Percentiles rank a stretch among this genome's conserved stretches.
These are phyloP conservation scores for Acorus gramineus DNA, from an alignment of 106 monocot species.

Conservation along the genomic window DNA sequence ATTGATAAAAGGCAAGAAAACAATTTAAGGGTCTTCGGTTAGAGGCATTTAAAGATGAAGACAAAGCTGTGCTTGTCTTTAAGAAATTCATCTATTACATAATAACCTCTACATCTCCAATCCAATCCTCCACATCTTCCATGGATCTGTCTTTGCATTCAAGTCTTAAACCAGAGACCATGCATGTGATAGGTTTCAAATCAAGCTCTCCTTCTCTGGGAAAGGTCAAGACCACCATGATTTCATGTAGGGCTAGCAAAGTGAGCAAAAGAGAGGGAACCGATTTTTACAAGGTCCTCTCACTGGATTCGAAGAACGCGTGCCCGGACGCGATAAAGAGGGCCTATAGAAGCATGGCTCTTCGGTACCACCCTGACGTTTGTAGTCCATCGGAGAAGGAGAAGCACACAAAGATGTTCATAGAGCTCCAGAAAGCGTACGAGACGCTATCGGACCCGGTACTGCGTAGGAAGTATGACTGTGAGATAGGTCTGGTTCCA, in stretches of 20 bases:
- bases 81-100: too few species aligned
- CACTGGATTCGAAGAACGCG: slow-evolving; percentile 4
- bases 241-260: slow-evolving; percentile 7
- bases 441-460: slow-evolving; percentile 23
- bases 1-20: too few species aligned
- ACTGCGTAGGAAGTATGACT: slow-evolving; percentile 4
- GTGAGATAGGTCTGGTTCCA: not conserved
- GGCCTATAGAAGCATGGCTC: too few species aligned
- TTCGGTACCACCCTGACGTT: too few species aligned
- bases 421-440: slow-evolving; percentile 20
- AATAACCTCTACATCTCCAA: too few species aligned
- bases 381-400: too few species aligned
- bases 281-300: slow-evolving; percentile 12
- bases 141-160: too few species aligned
- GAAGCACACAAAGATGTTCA: slow-evolving; percentile 16
- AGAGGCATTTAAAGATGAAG: too few species aligned
- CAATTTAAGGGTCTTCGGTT: too few species aligned
- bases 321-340: slow-evolving; percentile 7
- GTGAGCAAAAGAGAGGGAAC: not conserved
- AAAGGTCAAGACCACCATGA: not conserved
- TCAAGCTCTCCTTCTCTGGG: too few species aligned
- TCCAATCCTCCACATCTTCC: too few species aligned
- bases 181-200: not conserved
- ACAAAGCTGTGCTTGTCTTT: too few species aligned
- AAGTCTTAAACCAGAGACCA: not conserved